Base-by-base conservation (phyloP, 805 yeast species). In the Spathaspora passalidarum region DNA sequence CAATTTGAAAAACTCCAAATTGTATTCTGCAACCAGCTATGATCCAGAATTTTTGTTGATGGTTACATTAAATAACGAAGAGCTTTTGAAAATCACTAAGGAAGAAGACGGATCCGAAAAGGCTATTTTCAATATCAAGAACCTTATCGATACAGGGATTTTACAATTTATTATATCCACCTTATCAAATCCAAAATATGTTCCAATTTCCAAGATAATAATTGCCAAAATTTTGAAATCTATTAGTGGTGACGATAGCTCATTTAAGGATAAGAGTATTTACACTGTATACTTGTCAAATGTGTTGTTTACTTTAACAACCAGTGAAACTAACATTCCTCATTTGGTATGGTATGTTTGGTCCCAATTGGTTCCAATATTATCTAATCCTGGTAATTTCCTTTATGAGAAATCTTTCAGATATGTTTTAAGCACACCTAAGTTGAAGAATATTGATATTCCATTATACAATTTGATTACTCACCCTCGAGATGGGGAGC, bases 31-130 rank as follows among this genome's bases (percentile, higher is more conserved):
- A 1, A 59, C 69, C 0, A 51, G 66, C 5, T 87, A 90, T 61
- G 92, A 88, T 57, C 76, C 82, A n/a, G 82, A 84, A 56, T 88
- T 90, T 56, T 54, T 90, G 32, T 60, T 88, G 49, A 67, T 85
- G 45, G 57, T 83, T 49, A 63, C 84, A 4, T 59, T 85, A 32
- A 84, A 82, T 59, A 86, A 82, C 53, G 82, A 80, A 4, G 91
- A 86, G 49, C 66, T 86, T 25, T 74, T 86, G 36, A 62, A 58
- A 21, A 46, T 65, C 11, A 54, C 57, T 3, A 60, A 60, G 8
- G 68, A 51, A 32, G 54, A 51, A 14, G 54, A 50, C 3, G 50
- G 46, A 4, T 20, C 47, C 18, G 20, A 37, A 10, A 63, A 46
- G 19, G 42, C 65, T 40, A 62, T 59, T 13, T 73, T 83, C 44